Conservation (phyloP, 2,329 filamentous ascomycete species). For the Ophiobolus disseminans region DNA sequence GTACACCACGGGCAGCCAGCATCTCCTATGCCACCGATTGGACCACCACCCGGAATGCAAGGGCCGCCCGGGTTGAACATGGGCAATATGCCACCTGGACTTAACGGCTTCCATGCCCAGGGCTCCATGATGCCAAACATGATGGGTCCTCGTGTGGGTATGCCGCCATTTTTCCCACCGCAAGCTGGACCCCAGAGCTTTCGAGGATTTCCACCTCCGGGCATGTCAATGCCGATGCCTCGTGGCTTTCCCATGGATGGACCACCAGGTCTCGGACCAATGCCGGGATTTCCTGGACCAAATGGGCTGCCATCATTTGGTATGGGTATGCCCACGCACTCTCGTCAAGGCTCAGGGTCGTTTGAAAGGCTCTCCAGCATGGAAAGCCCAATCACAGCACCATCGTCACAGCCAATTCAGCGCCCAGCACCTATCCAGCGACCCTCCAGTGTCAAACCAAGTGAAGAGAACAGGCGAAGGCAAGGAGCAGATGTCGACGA, state of each 20-base stretch:
- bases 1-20: constrained; percentile 65
- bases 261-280: constrained; percentile 53
- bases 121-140: constrained; percentile 61
- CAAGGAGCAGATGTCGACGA: constrained; percentile 69
- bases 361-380: constrained; percentile 62
- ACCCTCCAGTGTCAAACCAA: constrained; percentile 73
- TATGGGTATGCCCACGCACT: constrained; percentile 65
- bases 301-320: constrained; percentile 48
- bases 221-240: constrained; percentile 67
- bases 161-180: constrained; percentile 63
- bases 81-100: constrained; percentile 54
- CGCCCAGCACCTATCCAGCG: constrained; percentile 87
- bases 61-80: constrained; percentile 61
- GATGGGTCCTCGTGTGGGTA: constrained; percentile 62
- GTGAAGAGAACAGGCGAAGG: constrained; percentile 52
- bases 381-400: constrained; percentile 59
- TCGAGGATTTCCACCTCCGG: constrained; percentile 64
- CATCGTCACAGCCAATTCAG: constrained; percentile 74
- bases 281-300: constrained; percentile 46
- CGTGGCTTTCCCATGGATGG: constrained; percentile 62
- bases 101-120: constrained; percentile 59
- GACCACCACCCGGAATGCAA: constrained; percentile 63
- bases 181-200: constrained; percentile 61
- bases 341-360: constrained; percentile 75
- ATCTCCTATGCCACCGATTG: constrained; percentile 70